These are phyloP conservation scores for Symbiodinium natans DNA, from an alignment of 73 alveolate genomes.

Conservation along the genomic window DNA sequence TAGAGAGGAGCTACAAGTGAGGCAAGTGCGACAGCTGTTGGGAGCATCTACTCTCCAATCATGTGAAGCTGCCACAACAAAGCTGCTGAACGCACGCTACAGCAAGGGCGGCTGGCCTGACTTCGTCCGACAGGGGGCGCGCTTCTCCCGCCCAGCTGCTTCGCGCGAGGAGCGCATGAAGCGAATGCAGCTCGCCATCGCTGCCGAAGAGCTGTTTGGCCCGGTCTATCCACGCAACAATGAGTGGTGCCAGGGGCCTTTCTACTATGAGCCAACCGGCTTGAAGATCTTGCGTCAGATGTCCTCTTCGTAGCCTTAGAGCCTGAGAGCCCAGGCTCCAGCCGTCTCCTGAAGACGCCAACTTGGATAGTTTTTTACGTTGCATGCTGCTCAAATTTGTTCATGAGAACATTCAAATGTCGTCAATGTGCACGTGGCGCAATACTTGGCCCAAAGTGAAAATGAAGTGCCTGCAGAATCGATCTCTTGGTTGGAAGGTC, in stretches of 20 bases:
- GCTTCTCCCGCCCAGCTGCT: constrained; percentile 23
- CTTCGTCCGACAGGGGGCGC: constrained; percentile 21
- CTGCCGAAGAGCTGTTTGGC: constrained; percentile 56
- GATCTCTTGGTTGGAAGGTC: too few species aligned
- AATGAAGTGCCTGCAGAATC: too few species aligned
- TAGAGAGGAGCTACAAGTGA: background rate
- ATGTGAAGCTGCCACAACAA: background rate
- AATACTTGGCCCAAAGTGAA: too few species aligned
- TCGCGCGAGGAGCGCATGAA: constrained; percentile 50
- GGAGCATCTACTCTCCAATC: constrained; percentile 11
- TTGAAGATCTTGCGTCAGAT: background rate
- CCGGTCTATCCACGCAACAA: background rate
- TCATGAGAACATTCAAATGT: too few species aligned
- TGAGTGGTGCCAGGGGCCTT: constrained; percentile 75
- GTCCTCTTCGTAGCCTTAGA: background rate
- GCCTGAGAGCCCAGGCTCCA: background rate
- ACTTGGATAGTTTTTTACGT: too few species aligned
- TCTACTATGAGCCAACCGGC: constrained; percentile 45
- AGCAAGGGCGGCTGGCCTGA: constrained; percentile 58
- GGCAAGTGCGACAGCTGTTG: constrained; percentile 15
- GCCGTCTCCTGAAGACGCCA: too few species aligned
- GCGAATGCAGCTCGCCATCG: constrained; percentile 40
- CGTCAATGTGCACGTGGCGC: too few species aligned
- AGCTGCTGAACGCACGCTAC: constrained; percentile 34
- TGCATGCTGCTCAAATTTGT: too few species aligned